Evolutionary conservation across 1,284 basidiomycete species (phyloP), one percentile per base, ranked within the genome.

Genomic region (Moniliophthora roreri): DNA sequence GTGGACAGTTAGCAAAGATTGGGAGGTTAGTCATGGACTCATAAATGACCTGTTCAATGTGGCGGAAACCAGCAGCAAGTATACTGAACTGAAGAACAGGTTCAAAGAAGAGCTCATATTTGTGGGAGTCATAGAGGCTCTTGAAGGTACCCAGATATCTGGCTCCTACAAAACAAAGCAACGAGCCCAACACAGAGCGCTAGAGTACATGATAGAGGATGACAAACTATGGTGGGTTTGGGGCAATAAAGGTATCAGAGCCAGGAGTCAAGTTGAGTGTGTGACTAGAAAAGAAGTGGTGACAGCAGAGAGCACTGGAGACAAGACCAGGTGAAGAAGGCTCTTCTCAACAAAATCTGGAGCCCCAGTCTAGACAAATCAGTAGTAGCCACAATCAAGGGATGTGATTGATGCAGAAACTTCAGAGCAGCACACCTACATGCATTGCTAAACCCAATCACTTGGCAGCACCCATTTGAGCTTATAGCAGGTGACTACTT

Each of bases 361-460:
- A 65, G 67, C 55, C 68, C 70, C 0, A 51, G 57, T 3, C 58
- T 74, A 1, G 63, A 70, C 56, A 44, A 51, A 2, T 61, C 62
- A 7, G 67, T 71, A n/a, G 50, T 65, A 18, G 37, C 56, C 2
- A 66, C 58, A 0, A 69, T 73, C n/a, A 35, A 41, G 8, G 58
- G 68, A 21, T 74, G 72, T 48, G 59, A 40, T 1, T 28, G 48
- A 3, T 69, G 68, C 59, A 61, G 62, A 35, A 60, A 54, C 47
- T 69, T 69, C 40, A 62, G 68, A 18, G 11, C 58, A 3, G 45
- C 58, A 1, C 58, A 63, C 44, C 37, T 70, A 0, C 61, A 70
- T 46, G 56, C 69, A 0, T 58, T 72, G 0, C 54, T 75, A 6
- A 57, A 73, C 23, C 72, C 73, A 0, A 70, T 76, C 41, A 68